These are phyloP conservation scores for Cymbopogon flexuosus DNA, from an alignment of 202 grass and related monocot species.

Conservation along the genomic window DNA sequence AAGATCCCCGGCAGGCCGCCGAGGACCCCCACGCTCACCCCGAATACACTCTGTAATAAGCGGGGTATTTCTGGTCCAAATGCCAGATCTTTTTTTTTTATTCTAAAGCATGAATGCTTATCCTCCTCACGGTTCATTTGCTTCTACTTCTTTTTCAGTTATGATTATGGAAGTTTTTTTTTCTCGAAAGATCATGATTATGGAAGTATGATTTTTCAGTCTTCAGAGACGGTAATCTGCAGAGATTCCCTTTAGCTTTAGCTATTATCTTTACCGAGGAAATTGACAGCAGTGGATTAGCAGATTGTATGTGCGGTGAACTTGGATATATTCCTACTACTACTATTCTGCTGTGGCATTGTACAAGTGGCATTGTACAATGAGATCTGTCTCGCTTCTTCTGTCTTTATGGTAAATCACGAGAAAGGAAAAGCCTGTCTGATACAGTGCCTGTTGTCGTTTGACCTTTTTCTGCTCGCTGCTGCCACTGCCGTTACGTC, in stretches of 20 bases:
- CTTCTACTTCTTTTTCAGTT: neutral
- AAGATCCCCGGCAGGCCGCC: too few species aligned
- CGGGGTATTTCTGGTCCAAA: neutral
- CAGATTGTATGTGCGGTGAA: neutral
- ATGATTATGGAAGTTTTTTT: too few species aligned
- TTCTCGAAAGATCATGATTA: too few species aligned
- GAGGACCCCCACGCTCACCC: too few species aligned
- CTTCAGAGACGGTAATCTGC: neutral
- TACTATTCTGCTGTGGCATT: too few species aligned
- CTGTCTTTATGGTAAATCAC: conserved; percentile 49
- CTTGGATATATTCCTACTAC: too few species aligned
- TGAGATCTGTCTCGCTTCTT: neutral
- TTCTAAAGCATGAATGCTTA: neutral
- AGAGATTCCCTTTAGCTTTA: neutral
- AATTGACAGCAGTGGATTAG: neutral
- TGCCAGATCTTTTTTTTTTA: too few species aligned
- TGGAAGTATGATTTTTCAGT: neutral
- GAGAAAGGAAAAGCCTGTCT: conserved; percentile 40
- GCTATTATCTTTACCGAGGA: neutral
- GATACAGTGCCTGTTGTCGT: neutral
- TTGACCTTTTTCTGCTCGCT: conserved; percentile 17
- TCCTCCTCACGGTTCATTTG: neutral
- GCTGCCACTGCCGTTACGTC: conserved; percentile 2
- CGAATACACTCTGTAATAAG: neutral
- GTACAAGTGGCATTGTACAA: neutral